These are phyloP conservation scores for Sphaerosporella brunnea DNA, from an alignment of 495 filamentous ascomycete species.

Conservation along the genomic window DNA sequence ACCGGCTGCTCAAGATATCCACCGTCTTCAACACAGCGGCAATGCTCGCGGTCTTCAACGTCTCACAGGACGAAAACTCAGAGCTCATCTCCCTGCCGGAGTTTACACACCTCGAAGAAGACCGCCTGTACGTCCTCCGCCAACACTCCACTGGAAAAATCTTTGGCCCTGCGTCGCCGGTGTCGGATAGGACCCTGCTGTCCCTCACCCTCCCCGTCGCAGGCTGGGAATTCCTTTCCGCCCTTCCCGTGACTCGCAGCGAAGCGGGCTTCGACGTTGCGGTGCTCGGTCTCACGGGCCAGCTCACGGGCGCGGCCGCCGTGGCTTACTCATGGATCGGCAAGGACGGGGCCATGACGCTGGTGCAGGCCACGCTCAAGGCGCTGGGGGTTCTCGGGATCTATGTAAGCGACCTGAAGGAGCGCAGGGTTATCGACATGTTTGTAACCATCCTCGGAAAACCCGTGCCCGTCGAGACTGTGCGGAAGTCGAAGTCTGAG, in stretches of 20 bases:
- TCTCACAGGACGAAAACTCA: slow-evolving; percentile 26
- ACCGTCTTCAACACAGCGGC: slow-evolving; percentile 32
- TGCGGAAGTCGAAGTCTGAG: slow-evolving; percentile 38
- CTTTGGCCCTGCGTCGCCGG: slow-evolving; percentile 32
- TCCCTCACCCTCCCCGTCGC: slow-evolving; percentile 40
- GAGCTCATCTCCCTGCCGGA: slow-evolving; percentile 30
- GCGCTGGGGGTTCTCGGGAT: slow-evolving; percentile 52
- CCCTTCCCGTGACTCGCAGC: slow-evolving; percentile 43
- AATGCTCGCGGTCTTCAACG: slow-evolving; percentile 64
- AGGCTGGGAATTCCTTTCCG: slow-evolving; percentile 69
- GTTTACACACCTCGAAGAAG: slow-evolving; percentile 49
- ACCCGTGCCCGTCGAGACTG: slow-evolving; percentile 48
- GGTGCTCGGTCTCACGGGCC: slow-evolving; percentile 64
- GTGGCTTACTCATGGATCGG: slow-evolving; percentile 29
- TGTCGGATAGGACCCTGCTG: slow-evolving; percentile 31
- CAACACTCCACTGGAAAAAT: slow-evolving; percentile 52
- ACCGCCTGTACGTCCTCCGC: slow-evolving; percentile 48
- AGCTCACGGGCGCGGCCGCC: slow-evolving; percentile 79
- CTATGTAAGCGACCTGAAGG: slow-evolving; percentile 49
- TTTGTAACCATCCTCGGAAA: slow-evolving; percentile 59
- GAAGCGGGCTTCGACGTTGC: slow-evolving; percentile 39
- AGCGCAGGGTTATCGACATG: slow-evolving; percentile 44
- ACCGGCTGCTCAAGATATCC: slow-evolving; percentile 55
- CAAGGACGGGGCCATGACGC: slow-evolving; percentile 33
- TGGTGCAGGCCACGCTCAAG: slow-evolving; percentile 55